These are phyloP conservation scores for Ormosia emarginata DNA, from an alignment of 306 rosid genomes.

Conservation along the genomic window DNA sequence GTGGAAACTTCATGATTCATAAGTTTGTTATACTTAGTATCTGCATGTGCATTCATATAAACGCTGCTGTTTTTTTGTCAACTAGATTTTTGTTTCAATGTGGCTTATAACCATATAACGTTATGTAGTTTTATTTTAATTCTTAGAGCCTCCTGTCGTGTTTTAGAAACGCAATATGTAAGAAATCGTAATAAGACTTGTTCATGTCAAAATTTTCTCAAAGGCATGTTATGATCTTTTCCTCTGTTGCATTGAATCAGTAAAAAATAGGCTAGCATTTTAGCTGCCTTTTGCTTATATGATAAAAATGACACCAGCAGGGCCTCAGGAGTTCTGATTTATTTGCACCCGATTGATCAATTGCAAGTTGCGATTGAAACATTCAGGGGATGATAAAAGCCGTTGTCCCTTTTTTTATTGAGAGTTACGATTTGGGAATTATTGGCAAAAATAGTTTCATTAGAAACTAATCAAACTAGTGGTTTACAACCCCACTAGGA, in stretches of 20 bases:
- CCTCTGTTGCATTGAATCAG: neutral
- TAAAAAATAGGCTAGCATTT: neutral
- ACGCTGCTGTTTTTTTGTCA: neutral
- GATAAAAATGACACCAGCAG: neutral
- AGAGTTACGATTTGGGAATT: neutral
- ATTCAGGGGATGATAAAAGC: neutral
- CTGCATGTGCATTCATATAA: constrained; percentile 21
- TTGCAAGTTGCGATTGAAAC: neutral
- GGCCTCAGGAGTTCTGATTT: neutral
- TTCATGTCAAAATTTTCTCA: neutral
- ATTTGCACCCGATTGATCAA: neutral
- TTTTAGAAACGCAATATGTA: constrained; percentile 2
- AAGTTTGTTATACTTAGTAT: constrained; percentile 6
- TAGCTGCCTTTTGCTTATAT: neutral
- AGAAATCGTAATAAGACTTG: neutral
- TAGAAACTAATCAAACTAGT: neutral
- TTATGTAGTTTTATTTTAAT: neutral
- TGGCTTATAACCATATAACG: neutral
- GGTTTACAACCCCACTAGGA: too few relatives aligned
- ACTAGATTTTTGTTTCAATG: neutral
- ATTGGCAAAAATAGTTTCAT: neutral
- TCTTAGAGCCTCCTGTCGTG: neutral
- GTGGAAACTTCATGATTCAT: constrained; percentile 20
- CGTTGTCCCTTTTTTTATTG: neutral
- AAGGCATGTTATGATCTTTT: neutral